Conservation (phyloP, 768 basidiomycete genomes). For the Pleurotus sapidus region DNA sequence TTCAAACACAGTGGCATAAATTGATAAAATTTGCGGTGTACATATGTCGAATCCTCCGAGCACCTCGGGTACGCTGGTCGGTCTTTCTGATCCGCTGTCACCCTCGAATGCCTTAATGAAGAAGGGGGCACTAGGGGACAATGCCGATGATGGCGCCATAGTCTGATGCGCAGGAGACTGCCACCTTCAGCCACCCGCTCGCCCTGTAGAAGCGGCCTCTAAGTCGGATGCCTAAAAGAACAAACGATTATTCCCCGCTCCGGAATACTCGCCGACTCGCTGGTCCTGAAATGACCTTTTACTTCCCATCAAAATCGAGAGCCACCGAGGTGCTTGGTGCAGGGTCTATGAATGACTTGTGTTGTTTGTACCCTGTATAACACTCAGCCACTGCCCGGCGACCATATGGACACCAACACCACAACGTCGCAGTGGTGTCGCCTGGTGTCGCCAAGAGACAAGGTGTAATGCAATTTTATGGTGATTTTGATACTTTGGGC, state of each 20-base stretch:
- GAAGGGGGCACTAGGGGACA: too few relatives aligned
- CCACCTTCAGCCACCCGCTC: not conserved
- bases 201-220: not conserved
- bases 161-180: not conserved
- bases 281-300: slow-evolving; percentile 4
- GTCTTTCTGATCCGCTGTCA: not conserved
- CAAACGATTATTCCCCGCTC: not conserved
- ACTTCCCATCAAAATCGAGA: slow-evolving; percentile 1
- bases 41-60: not conserved
- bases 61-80: not conserved
- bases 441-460: too few relatives aligned
- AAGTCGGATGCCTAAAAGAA: not conserved
- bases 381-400: not conserved
- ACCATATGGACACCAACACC: not conserved
- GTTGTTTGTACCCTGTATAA: not conserved
- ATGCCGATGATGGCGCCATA: not conserved
- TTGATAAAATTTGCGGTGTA: too few relatives aligned
- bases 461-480: too few relatives aligned
- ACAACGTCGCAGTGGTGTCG: not conserved
- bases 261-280: not conserved
- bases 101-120: not conserved
- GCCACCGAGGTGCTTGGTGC: not conserved
- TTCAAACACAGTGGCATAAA: too few relatives aligned
- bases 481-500: too few relatives aligned
- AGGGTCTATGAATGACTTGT: not conserved